Evolutionary conservation across 192 early-diverging fungal genomes (phyloP).

Genomic region (Coemansia sp.): DNA sequence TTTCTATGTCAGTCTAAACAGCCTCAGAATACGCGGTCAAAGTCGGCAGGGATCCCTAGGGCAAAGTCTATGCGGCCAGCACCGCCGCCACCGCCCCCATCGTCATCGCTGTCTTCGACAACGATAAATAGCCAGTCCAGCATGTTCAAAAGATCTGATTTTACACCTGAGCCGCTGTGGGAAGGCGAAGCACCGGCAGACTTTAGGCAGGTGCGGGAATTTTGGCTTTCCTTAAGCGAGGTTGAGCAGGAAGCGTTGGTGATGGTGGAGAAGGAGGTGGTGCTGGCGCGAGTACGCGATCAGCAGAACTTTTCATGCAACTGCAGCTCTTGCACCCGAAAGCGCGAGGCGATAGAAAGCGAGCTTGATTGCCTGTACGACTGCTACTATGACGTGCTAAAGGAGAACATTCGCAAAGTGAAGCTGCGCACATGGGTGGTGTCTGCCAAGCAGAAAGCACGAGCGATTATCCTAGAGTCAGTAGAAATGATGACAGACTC

Average conservation of each 20-base stretch:
- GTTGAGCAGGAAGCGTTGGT: slow-evolving; percentile 32
- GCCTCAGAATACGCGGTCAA: no score
- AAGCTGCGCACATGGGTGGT: slow-evolving; percentile 26
- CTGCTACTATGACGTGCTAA: slow-evolving; percentile 36
- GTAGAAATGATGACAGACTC: slow-evolving; percentile 22
- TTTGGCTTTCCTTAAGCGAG: slow-evolving; percentile 36
- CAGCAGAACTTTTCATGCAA: slow-evolving; percentile 51
- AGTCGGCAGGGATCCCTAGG: no score
- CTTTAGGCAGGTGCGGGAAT: slow-evolving; percentile 33
- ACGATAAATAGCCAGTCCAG: background rate
- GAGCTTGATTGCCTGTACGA: slow-evolving; percentile 50
- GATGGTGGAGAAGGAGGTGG: slow-evolving; percentile 38
- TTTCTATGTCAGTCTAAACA: no score
- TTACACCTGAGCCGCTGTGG: slow-evolving; percentile 15
- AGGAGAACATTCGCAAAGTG: slow-evolving; percentile 31
- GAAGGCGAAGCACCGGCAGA: slow-evolving; percentile 28
- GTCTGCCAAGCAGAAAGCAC: slow-evolving; percentile 15
- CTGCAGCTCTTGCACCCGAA: slow-evolving; percentile 49
- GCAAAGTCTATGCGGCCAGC: background rate
- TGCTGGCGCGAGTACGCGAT: slow-evolving; percentile 38
- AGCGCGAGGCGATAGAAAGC: slow-evolving; percentile 45
- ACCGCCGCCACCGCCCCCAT: background rate
- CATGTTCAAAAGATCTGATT: background rate
- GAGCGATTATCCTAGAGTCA: slow-evolving; percentile 15
- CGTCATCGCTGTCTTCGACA: background rate